These are phyloP conservation scores for Cudoniella acicularis DNA, from an alignment of 495 filamentous ascomycete species.

Conservation along the genomic window DNA sequence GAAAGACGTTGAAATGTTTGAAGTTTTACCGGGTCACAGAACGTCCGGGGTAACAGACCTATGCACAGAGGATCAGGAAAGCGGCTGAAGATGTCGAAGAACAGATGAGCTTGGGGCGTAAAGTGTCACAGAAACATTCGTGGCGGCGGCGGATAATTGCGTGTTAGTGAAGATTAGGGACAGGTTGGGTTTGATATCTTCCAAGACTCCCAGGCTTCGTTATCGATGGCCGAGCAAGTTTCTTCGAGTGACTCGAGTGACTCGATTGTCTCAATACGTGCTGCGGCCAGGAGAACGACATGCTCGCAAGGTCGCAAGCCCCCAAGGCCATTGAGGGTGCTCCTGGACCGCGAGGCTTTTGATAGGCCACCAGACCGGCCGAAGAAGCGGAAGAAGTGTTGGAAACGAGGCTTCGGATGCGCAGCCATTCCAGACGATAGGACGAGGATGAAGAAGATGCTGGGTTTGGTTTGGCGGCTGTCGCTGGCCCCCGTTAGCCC, in stretches of 20 bases:
- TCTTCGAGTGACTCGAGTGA: background rate
- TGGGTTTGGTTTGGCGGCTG: background rate
- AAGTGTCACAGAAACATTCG: conserved; percentile 8
- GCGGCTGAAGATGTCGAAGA: background rate
- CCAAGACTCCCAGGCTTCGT: background rate
- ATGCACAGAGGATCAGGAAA: too few species aligned
- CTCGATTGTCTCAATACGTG: too few species aligned
- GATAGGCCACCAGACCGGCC: background rate
- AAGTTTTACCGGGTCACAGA: background rate
- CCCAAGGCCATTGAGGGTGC: too few species aligned
- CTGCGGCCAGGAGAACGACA: too few species aligned
- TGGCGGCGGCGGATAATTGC: conserved; percentile 1
- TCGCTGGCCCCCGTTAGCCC: background rate
- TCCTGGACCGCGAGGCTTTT: too few species aligned
- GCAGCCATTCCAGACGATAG: background rate
- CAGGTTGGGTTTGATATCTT: conserved; percentile 2
- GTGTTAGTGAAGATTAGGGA: background rate
- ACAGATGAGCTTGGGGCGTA: background rate
- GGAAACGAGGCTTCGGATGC: background rate
- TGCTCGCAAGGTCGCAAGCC: too few species aligned
- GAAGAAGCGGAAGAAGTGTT: background rate
- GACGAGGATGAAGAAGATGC: background rate
- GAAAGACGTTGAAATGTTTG: background rate
- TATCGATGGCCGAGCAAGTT: background rate
- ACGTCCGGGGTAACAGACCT: background rate